Evolutionary conservation across 2,329 filamentous ascomycete species (phyloP).

Genomic region (Colletotrichum scovillei): DNA sequence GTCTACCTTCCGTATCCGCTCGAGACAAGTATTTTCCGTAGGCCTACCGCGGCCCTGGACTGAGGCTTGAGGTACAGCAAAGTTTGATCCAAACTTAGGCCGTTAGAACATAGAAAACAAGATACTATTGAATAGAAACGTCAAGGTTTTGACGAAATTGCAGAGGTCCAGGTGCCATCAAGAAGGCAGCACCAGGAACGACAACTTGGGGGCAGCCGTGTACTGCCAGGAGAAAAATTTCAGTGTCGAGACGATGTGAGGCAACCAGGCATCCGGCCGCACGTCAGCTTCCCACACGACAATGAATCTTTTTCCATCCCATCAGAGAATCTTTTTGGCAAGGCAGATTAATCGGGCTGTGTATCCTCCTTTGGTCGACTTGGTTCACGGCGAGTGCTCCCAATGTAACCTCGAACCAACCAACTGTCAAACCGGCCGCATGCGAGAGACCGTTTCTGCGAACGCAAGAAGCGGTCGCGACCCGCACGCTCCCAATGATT

Average conservation of each 20-base stretch:
- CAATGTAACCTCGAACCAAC: not conserved
- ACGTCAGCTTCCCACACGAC: not conserved
- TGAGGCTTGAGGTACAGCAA: not conserved
- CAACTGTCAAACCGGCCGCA: not conserved
- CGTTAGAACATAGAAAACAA: not conserved
- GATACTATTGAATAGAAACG: rapidly evolving
- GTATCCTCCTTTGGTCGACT: not conserved
- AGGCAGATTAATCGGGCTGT: not conserved
- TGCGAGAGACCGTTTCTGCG: not conserved
- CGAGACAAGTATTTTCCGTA: not conserved
- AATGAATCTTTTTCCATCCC: not conserved
- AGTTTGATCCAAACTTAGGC: rapidly evolving
- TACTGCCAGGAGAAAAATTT: not conserved
- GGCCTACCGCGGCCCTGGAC: not conserved
- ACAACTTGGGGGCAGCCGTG: not conserved
- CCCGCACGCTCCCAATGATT: not conserved
- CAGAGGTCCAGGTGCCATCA: not conserved
- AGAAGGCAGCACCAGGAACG: not conserved
- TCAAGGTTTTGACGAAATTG: rapidly evolving
- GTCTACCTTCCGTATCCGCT: not conserved
- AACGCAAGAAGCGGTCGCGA: not conserved
- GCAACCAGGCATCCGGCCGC: not conserved
- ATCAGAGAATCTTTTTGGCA: not conserved
- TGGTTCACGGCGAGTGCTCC: not conserved
- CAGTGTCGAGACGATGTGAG: not conserved